Percentiles rank a stretch among this genome's conserved stretches.
Evolutionary conservation across 2,329 filamentous ascomycete species (phyloP).

Genomic region (Pezicula rhizophila): DNA sequence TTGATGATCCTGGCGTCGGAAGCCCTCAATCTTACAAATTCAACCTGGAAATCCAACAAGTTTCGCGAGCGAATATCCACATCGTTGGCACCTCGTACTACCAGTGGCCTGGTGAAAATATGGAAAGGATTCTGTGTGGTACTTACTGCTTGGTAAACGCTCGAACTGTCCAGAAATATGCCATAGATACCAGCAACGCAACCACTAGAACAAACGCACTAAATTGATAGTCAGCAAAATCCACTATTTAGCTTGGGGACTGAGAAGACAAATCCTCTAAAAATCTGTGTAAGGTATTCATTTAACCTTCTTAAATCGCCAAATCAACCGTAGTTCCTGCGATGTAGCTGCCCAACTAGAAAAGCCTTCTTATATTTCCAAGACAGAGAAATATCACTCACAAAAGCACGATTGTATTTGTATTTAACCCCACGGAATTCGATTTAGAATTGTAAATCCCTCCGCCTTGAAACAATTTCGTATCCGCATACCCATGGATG

Average conservation of each 20-base stretch:
- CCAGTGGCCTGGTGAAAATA: too few relatives aligned
- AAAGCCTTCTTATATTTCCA: too few relatives aligned
- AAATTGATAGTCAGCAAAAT: neutral
- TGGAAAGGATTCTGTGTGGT: too few relatives aligned
- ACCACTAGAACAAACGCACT: slow-evolving; percentile 64
- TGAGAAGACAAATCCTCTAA: too few relatives aligned
- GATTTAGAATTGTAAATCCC: slow-evolving; percentile 63
- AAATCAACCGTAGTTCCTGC: neutral
- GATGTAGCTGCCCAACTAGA: neutral
- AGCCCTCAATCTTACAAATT: too few relatives aligned
- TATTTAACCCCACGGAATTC: slow-evolving; percentile 64
- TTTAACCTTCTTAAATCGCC: neutral
- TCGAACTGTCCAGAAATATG: slow-evolving; percentile 70
- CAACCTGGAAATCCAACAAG: too few relatives aligned
- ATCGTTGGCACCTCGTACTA: too few relatives aligned
- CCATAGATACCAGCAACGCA: slow-evolving; percentile 68
- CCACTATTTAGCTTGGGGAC: neutral
- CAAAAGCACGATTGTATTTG: slow-evolving; percentile 83
- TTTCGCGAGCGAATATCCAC: too few relatives aligned
- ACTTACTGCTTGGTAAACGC: slow-evolving; percentile 67
- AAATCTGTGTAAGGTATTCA: neutral
- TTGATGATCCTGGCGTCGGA: too few relatives aligned
- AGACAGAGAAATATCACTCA: slow-evolving; percentile 8
- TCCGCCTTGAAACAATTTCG: slow-evolving; percentile 56
- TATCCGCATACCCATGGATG: slow-evolving; percentile 65